Conservation (phyloP, 2,329 filamentous ascomycete genomes). For the Pseudophaeomoniella oleicola region DNA sequence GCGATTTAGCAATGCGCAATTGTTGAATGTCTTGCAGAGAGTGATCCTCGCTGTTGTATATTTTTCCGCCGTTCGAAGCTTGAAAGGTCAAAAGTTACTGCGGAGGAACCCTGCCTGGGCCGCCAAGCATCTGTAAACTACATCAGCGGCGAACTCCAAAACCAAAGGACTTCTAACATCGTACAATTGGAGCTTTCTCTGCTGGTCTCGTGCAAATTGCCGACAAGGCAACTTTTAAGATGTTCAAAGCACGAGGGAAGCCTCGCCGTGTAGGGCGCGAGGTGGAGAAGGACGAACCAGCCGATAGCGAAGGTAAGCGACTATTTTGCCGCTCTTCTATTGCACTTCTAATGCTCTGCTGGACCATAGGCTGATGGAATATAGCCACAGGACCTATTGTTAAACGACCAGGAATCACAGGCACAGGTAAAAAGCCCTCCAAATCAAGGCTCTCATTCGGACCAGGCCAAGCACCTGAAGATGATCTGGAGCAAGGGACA, state of each 20-base stretch:
- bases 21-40: neutral
- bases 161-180: no score
- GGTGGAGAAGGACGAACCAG: slow-evolving; percentile 58
- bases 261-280: slow-evolving; percentile 47
- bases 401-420: slow-evolving; percentile 31
- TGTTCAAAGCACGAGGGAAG: slow-evolving; percentile 41
- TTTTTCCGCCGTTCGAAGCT: slow-evolving; percentile 1
- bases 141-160: no score
- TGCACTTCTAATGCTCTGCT: slow-evolving; percentile 15
- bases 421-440: slow-evolving; percentile 55
- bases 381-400: slow-evolving; percentile 33
- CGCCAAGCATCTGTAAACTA: no score
- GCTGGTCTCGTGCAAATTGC: no score
- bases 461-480: slow-evolving; percentile 38
- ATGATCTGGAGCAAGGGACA: slow-evolving; percentile 9
- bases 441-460: slow-evolving; percentile 67
- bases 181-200: no score
- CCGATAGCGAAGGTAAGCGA: slow-evolving; percentile 28
- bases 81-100: slow-evolving; percentile 2
- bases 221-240: no score
- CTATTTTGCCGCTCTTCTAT: slow-evolving; percentile 4
- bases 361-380: slow-evolving; percentile 18
- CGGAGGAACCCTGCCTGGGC: slow-evolving; percentile 14
- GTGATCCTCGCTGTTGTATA: no score
- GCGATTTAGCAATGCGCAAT: slow-evolving; percentile 5